Evolutionary conservation across 2,329 filamentous ascomycete species (phyloP).

Genomic region (Aspergillus udagawae): DNA sequence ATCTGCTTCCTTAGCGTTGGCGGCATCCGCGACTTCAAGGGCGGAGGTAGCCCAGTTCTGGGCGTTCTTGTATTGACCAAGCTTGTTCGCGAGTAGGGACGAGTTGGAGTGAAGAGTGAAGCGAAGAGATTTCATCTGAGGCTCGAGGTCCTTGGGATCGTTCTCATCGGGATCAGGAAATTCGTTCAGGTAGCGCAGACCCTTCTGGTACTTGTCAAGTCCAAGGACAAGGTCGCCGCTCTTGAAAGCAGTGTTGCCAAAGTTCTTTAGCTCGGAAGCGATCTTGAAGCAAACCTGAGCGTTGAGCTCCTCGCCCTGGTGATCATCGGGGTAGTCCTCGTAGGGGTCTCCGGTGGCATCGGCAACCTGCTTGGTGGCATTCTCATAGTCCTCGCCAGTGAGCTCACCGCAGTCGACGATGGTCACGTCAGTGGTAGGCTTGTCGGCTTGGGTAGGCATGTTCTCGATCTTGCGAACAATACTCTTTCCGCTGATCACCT

Average conservation of each 20-base stretch:
- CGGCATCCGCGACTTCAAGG: conserved; percentile 57
- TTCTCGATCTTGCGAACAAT: conserved; percentile 88
- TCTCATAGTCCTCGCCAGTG: conserved; percentile 63
- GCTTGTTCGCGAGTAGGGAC: conserved; percentile 79
- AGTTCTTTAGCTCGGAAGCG: conserved; percentile 80
- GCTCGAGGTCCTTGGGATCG: conserved; percentile 64
- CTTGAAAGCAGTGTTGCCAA: conserved; percentile 92
- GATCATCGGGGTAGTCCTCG: conserved; percentile 94
- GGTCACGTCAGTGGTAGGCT: conserved; percentile 67
- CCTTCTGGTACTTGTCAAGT: conserved; percentile 93
- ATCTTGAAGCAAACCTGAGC: conserved; percentile 71
- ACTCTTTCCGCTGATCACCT: conserved; percentile 89
- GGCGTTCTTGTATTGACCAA: conserved; percentile 66
- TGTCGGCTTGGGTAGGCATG: conserved; percentile 70
- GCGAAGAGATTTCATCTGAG: conserved; percentile 67
- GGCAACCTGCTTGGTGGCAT: conserved; percentile 63
- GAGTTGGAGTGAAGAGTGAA: conserved; percentile 87
- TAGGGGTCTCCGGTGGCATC: conserved; percentile 86
- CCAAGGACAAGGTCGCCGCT: conserved; percentile 64
- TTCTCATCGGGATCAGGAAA: conserved; percentile 67
- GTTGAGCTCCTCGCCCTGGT: conserved; percentile 57
- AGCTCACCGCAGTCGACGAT: conserved; percentile 87
- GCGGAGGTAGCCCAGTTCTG: conserved; percentile 68
- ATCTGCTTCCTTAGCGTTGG: conserved; percentile 66
- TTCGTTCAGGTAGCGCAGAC: conserved; percentile 80